Base-by-base conservation (phyloP, 345 rosid species). In the Stellera chamaejasme region DNA sequence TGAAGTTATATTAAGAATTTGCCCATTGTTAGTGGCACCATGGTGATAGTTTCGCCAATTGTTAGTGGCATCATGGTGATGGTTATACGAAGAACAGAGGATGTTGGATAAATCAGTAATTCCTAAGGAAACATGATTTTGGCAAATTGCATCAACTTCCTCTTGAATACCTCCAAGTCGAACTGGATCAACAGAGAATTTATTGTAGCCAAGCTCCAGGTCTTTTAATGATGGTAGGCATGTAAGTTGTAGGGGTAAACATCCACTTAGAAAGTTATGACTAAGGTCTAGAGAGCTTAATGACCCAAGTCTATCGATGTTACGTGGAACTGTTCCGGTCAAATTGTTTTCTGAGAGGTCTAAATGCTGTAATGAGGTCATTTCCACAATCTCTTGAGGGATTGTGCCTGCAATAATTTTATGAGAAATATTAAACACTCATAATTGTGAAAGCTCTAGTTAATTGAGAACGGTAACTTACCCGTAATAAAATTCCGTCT, bases 271-370 rank as follows among this genome's bases (percentile, higher is more conserved):
- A 2, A 10, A 6, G n/a, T 60, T 60, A 13, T 47, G 25, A 8
- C 45, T 26, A 45, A 59, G 50, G 12, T 48, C 45, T 8, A 48
- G 10, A 23, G 10, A 45, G n/a, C 2, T 6, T 25, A 45, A 10
- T 26, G 3, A 23, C 13, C 39, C 43, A 19, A 46, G 39, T 2
- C 41, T 50, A 6, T 10, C 32, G 9, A 58, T 27, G 43, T 27
- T 25, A 1, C 10, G 0, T 28, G 61, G 67, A 3, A 64, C 16
- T 25, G 45, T 11, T 27, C 66, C 66, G 16, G 16, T 13, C 13
- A 62, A 6, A 4, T 53, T 45, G 50, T 62, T 53, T 11, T 10
- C 5, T 3, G 43, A 62, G 41, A 63, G 54, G 11, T 54, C 6
- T 12, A 62, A 14, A 19, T 11, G 0, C 2, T 0, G 7, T 11